phyloP scores from a whole-genome alignment of 1,284 basidiomycete genomes.

The Agaricales sp. region DNA sequence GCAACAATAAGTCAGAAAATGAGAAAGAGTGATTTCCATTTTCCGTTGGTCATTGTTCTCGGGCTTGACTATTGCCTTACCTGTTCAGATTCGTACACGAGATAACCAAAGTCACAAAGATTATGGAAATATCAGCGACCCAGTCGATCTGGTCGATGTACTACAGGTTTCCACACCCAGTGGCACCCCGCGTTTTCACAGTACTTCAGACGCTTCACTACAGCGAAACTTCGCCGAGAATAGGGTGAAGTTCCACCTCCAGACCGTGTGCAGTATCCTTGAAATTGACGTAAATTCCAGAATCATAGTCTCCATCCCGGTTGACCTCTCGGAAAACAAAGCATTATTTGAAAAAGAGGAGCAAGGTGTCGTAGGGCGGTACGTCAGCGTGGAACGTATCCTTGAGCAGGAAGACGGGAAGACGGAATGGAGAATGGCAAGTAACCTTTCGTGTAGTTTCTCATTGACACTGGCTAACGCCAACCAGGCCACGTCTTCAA shows the following conservation, averaged over 20 bases:
- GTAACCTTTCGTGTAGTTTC: background rate
- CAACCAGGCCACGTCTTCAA: slow-evolving; percentile 46
- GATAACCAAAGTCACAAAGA: slow-evolving; percentile 49
- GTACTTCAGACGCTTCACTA: slow-evolving; percentile 55
- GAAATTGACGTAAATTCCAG: slow-evolving; percentile 21
- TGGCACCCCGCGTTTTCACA: slow-evolving; percentile 68
- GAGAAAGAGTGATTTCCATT: slow-evolving; percentile 50
- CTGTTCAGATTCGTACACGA: slow-evolving; percentile 49
- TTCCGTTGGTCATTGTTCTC: background rate
- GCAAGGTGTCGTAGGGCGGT: slow-evolving; percentile 54
- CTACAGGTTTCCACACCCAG: slow-evolving; percentile 59
- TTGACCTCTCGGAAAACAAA: slow-evolving; percentile 38
- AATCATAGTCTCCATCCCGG: slow-evolving; percentile 59
- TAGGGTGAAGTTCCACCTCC: slow-evolving; percentile 33
- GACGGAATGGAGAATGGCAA: slow-evolving; percentile 66
- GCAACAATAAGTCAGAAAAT: slow-evolving; percentile 51
- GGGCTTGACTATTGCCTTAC: slow-evolving; percentile 1
- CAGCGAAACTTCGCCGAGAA: slow-evolving; percentile 34
- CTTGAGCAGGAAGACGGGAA: slow-evolving; percentile 51
- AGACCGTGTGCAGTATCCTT: background rate
- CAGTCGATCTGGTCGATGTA: slow-evolving; percentile 62
- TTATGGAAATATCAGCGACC: slow-evolving; percentile 52
- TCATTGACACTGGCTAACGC: background rate
- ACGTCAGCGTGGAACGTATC: slow-evolving; percentile 60
- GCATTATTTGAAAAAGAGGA: slow-evolving; percentile 38